Percentiles rank a stretch among this genome's conserved stretches.
Conservation (phyloP, 495 filamentous ascomycete species). For the Xylaria grammica region DNA sequence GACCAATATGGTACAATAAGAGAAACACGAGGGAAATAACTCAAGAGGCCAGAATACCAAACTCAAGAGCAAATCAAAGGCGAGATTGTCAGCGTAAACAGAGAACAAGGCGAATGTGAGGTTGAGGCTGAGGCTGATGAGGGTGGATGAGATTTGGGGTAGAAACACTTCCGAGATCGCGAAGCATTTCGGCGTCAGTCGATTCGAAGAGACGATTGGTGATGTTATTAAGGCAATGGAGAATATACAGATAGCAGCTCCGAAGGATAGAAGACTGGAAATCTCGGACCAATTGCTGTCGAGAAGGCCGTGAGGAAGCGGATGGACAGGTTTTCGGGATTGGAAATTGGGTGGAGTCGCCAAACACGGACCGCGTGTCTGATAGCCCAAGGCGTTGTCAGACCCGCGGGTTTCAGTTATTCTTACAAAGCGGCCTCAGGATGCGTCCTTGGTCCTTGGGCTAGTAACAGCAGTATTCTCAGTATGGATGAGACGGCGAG, state of each 20-base stretch:
- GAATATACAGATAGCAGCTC: constrained; percentile 36
- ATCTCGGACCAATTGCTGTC: constrained; percentile 31
- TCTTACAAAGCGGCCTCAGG: not conserved
- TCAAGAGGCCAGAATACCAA: constrained; percentile 21
- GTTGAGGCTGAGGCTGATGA: constrained; percentile 20
- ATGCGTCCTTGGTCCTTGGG: not conserved
- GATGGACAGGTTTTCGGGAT: constrained; percentile 30
- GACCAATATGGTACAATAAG: constrained; percentile 59
- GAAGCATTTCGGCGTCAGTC: constrained; percentile 45
- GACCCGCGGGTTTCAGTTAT: constrained; percentile 1
- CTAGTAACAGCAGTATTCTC: constrained; percentile 5
- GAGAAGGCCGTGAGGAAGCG: constrained; percentile 25
- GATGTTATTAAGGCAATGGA: constrained; percentile 18
- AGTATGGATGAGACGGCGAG: constrained; percentile 6
- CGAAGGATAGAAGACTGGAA: constrained; percentile 21
- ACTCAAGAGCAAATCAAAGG: constrained; percentile 20
- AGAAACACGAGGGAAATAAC: constrained; percentile 31
- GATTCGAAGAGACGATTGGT: constrained; percentile 21
- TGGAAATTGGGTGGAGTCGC: constrained; percentile 20
- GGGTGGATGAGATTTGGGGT: constrained; percentile 24
- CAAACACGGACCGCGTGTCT: constrained; percentile 18
- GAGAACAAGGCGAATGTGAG: constrained; percentile 25
- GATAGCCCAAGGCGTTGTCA: constrained; percentile 11
- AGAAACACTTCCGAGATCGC: constrained; percentile 31
- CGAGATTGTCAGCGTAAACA: constrained; percentile 22